Base-by-base conservation (phyloP, 331 rosid genomes). In the Acacia concinna region DNA sequence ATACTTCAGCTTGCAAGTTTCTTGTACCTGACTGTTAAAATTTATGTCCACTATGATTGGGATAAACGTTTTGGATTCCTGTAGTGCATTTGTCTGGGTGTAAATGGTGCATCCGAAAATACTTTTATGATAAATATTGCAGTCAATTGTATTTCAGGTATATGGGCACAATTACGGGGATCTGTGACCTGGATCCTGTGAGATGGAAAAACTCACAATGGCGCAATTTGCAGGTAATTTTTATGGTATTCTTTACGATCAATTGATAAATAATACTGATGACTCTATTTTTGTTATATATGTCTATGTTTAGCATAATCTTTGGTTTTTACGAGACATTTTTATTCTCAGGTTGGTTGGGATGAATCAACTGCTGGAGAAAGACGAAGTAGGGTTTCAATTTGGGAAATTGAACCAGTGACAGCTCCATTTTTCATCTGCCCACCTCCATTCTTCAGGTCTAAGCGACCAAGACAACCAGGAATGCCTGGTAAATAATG, bases 321-420 rank as follows among this genome's bases (percentile, higher is more conserved):
- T 41, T 32, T 32, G 76, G 54, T 59, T 76, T 34, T 57, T 52
- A 8, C 65, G 28, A 57, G 10, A 5, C 41, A 51, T 70, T 51
- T 18, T 80, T 38, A 74, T 54, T 84, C 40, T 56, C 83, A 96
- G 99, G 98, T 96, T 71, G 99, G 99, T 66, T 96, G 99, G 99
- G 99, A 96, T 80, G 99, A 96, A 85, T 91, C 99, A 62, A 90
- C 93, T 46, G 92, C 96, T 30, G 99, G 99, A 79, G 99, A 96
- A 86, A 85, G 97, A 83, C 90, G 92, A 35, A 86, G 87, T 77
- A 82, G 98, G 82, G 99, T 96, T 51, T 96, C 99, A n/a, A 75
- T 96, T 37, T 96, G 99, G 99, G 99, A 96, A 86, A 91, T 96
- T 31, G 99, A 96, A 86, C 99, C 99, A 0, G 99, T 93, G 67